phyloP scores from a whole-genome alignment of 306 rosid species.

The Vigna radiata region DNA sequence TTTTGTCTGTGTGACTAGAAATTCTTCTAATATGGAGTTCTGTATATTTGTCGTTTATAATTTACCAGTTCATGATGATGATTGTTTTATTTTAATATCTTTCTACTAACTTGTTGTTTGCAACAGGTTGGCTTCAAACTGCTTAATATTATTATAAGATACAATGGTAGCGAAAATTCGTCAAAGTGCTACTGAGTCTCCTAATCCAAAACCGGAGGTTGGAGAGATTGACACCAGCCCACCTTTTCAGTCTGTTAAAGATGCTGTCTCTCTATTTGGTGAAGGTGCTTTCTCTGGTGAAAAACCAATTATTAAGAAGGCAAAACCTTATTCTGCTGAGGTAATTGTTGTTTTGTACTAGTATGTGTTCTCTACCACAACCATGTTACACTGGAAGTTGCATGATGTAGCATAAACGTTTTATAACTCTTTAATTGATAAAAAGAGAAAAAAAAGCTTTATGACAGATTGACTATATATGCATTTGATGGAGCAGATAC shows the following conservation, averaged over 20 bases:
- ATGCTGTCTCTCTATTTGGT: slow-evolving; percentile 90
- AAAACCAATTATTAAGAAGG: slow-evolving; percentile 67
- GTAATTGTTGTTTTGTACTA: slow-evolving; percentile 50
- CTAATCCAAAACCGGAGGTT: slow-evolving; percentile 76
- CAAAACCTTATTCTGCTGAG: slow-evolving; percentile 88
- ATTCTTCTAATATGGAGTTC: background rate
- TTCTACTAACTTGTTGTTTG: slow-evolving; percentile 17
- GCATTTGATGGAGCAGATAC: slow-evolving; percentile 1
- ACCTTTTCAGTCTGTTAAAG: slow-evolving; percentile 98
- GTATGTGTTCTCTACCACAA: background rate
- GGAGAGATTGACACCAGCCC: slow-evolving; percentile 99
- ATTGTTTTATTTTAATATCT: background rate
- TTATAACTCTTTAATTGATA: background rate
- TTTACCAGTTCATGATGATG: slow-evolving; percentile 4
- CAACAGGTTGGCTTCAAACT: slow-evolving; percentile 41
- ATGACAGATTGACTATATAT: background rate
- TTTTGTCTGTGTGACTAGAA: slow-evolving; percentile 7
- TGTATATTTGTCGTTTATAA: slow-evolving; percentile 22
- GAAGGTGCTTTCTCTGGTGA: slow-evolving; percentile 96
- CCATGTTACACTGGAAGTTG: slow-evolving; percentile 28
- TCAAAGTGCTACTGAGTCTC: slow-evolving; percentile 63
- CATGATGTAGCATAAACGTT: background rate
- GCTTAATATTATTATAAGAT: slow-evolving; percentile 29
- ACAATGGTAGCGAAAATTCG: slow-evolving; percentile 77
- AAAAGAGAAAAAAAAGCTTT: background rate